These are phyloP conservation scores for Dujonia santamariae DNA, from an alignment of 1,139 yeast genomes.

Conservation along the genomic window DNA sequence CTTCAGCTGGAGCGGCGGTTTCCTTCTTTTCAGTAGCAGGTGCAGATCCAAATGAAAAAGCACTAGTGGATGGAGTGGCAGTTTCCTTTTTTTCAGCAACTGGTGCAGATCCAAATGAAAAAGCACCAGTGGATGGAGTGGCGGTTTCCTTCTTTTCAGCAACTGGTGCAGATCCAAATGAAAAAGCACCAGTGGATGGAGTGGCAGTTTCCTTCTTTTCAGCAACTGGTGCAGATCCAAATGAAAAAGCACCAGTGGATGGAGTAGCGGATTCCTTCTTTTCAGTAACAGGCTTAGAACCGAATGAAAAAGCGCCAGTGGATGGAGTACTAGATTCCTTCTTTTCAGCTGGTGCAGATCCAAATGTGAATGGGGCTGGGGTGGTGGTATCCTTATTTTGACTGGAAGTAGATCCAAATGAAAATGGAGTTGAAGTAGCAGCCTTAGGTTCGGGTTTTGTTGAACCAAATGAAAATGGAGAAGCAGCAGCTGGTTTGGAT, in stretches of 20 bases:
- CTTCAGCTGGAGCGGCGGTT: slow-evolving; percentile 13
- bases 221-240: slow-evolving; percentile 6
- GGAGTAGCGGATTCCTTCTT: slow-evolving; percentile 14
- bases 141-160: slow-evolving; percentile 10
- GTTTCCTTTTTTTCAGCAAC: slow-evolving; percentile 9
- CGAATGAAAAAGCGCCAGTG: slow-evolving; percentile 12
- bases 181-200: slow-evolving; percentile 15
- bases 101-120: slow-evolving; percentile 10
- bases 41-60: slow-evolving; percentile 16
- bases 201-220: slow-evolving; percentile 11
- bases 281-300: slow-evolving; percentile 7
- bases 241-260: slow-evolving; percentile 12
- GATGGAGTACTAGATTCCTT: neutral
- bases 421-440: slow-evolving; percentile 5
- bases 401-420: slow-evolving; percentile 4
- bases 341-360: neutral
- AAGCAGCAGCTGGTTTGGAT: slow-evolving; percentile 1
- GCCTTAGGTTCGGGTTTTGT: too few relatives aligned
- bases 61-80: slow-evolving; percentile 14
- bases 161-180: slow-evolving; percentile 13
- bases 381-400: slow-evolving; percentile 1
- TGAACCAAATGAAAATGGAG: slow-evolving; percentile 13
- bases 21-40: slow-evolving; percentile 9
- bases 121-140: slow-evolving; percentile 15
- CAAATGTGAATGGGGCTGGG: slow-evolving; percentile 1